Evolutionary conservation across 177 flowering plant species (phyloP), one percentile per base, ranked within the genome.

Genomic region (Vitis hybrid): DNA sequence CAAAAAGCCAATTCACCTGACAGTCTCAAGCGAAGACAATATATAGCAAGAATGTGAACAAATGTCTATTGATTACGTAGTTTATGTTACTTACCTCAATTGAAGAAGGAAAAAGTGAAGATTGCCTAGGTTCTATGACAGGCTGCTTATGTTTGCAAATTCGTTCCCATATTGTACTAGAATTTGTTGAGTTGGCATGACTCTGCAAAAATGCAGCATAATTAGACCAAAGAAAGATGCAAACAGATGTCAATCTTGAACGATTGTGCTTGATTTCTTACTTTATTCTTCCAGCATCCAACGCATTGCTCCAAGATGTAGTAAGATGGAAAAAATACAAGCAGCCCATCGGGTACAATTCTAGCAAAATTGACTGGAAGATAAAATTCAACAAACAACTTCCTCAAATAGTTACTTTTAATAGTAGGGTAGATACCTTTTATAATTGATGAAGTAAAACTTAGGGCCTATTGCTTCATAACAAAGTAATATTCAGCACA

Each of bases 281-380:
- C 99, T 87, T 51, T 65, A 69, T 83, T 77, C 82, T 93, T 89
- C 99, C 98, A 95, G 82, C 83, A 90, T 20, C 68, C 85, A 73
- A 95, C 85, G 81, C 90, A 90, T 72, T 83, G 87, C 67, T 93
- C 97, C 85, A 95, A 48, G 69, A 87, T 69, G 80, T 90, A 93
- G 80, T 93, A 95, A 10, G 99, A 95, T 53, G 99, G 96, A 69
- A 95, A 95, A 81, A 95, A 95, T 59, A 95, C 91, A 70, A 95
- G 97, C 64, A 95, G 80, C 11, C 99, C 99, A 85, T 91, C 93
- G 13, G 99, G 99, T 64, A 95, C 97, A 74, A 95, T 89, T 66
- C 99, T 89, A 80, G 99, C 87, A 78, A 93, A 87, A 79, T 95
- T 95, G 60, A 92, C 99, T 95, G 97, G 57, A 77, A 60, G 30